phyloP scores from a whole-genome alignment of 2,329 filamentous ascomycete genomes.

The Aspergillus sclerotialis region DNA sequence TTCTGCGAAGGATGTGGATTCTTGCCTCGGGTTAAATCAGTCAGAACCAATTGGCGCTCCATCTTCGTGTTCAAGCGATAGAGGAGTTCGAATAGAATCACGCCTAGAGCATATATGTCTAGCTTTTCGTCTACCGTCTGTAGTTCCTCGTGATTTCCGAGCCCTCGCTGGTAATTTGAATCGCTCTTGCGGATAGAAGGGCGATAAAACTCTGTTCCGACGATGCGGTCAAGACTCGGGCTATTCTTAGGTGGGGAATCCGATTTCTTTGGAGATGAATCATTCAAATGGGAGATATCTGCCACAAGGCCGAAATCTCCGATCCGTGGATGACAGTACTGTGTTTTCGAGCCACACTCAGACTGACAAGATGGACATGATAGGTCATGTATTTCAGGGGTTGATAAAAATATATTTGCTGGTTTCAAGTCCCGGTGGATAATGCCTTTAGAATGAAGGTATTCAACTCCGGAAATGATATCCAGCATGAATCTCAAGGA shows the following conservation, averaged over 20 bases:
- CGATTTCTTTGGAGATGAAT: constrained; percentile 14
- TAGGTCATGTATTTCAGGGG: constrained; percentile 42
- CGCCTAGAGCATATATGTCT: constrained; percentile 56
- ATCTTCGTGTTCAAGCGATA: constrained; percentile 47
- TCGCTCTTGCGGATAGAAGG: constrained; percentile 32
- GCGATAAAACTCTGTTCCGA: constrained; percentile 58
- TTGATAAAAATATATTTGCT: constrained; percentile 59
- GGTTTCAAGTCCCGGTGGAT: constrained; percentile 64
- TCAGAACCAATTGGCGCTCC: constrained; percentile 40
- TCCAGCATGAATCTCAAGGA: constrained; percentile 52
- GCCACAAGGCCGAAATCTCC: constrained; percentile 63
- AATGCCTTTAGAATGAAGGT: constrained; percentile 55
- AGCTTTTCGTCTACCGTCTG: constrained; percentile 44
- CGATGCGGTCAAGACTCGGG: constrained; percentile 34
- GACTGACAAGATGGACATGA: constrained; percentile 41
- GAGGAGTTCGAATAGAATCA: constrained; percentile 57
- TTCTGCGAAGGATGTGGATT: constrained; percentile 2
- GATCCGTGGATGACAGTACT: constrained; percentile 53
- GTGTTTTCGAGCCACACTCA: constrained; percentile 14
- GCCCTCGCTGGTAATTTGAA: too few species aligned
- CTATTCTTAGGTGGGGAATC: constrained; percentile 14
- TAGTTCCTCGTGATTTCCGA: constrained; percentile 7
- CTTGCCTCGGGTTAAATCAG: constrained; percentile 28
- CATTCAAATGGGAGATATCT: constrained; percentile 40
- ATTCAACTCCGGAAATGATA: constrained; percentile 57